Evolutionary conservation across 441 rosid species (phyloP).

Genomic region (Eruca vesicaria): DNA sequence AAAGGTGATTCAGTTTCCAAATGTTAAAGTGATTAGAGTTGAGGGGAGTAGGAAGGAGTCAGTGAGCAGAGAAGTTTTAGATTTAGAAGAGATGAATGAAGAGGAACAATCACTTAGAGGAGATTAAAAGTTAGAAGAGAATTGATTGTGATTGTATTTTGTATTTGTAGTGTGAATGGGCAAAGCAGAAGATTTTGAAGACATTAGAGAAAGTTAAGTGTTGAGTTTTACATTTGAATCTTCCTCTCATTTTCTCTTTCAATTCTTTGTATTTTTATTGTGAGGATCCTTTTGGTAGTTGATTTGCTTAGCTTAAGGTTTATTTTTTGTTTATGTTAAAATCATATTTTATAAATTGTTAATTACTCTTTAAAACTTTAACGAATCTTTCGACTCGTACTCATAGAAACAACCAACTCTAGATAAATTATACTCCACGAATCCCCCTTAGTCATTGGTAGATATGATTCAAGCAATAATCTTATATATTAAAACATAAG

Average conservation of each 20-base stretch:
- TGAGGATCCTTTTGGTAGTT: constrained; percentile 30
- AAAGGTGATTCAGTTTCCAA: constrained; percentile 6
- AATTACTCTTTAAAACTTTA: background rate
- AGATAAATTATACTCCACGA: too few species aligned
- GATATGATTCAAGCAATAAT: background rate
- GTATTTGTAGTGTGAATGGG: constrained; percentile 35
- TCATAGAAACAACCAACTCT: too few species aligned
- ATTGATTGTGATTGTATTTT: constrained; percentile 35
- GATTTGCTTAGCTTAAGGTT: constrained; percentile 27
- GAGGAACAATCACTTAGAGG: constrained; percentile 25
- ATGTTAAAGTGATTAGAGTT: constrained; percentile 25
- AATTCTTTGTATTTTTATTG: too few species aligned
- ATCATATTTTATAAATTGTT: constrained; percentile 25
- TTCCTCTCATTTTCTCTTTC: constrained; percentile 26
- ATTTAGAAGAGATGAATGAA: constrained; percentile 30
- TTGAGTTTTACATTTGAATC: constrained; percentile 24
- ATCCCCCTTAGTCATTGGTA: too few species aligned
- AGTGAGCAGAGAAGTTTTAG: constrained; percentile 26
- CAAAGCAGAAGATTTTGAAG: constrained; percentile 37
- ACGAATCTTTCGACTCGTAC: too few species aligned
- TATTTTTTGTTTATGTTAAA: constrained; percentile 4
- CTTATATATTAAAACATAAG: too few species aligned
- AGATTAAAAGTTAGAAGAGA: constrained; percentile 21
- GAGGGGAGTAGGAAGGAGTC: constrained; percentile 34
- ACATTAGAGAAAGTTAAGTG: constrained; percentile 27